Conservation (phyloP, 1,284 basidiomycete species). For the Inonotus obliquus region DNA sequence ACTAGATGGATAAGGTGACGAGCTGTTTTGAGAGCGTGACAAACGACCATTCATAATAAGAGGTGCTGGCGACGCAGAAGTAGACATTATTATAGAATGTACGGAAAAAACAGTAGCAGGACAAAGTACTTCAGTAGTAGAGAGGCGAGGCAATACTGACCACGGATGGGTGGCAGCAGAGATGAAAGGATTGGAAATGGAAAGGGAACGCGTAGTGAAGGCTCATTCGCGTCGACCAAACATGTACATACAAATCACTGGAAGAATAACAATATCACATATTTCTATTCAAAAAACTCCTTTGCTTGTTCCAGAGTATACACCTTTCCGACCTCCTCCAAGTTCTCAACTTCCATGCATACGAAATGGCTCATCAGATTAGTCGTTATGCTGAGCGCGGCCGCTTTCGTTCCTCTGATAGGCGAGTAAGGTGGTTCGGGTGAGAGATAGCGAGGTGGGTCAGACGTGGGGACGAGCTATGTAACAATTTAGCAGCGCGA, state of each 20-base stretch:
- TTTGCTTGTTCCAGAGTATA: constrained; percentile 12
- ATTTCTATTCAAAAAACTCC: not conserved
- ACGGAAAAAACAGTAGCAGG: not conserved
- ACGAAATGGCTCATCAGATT: constrained; percentile 65
- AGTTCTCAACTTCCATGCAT: constrained; percentile 37
- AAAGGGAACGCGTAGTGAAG: not conserved
- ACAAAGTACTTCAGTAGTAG: no score
- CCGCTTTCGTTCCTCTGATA: constrained; percentile 45
- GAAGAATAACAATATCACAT: not conserved
- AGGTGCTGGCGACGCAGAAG: constrained; percentile 5
- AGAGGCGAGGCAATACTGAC: no score
- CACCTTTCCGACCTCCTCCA: constrained; percentile 37
- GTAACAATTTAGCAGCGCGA: not conserved
- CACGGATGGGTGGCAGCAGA: not conserved
- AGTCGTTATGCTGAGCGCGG: constrained; percentile 36
- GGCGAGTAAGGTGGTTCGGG: constrained; percentile 50
- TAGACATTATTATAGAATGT: constrained; percentile 9
- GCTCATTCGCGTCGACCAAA: not conserved
- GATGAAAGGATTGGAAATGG: not conserved
- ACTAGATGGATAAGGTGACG: constrained; percentile 4
- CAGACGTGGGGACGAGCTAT: constrained; percentile 2
- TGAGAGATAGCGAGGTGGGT: constrained; percentile 22
- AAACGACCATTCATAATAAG: constrained; percentile 6
- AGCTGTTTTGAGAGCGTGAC: constrained; percentile 6
- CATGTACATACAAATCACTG: not conserved